phyloP scores from a whole-genome alignment of 768 basidiomycete species.

The Trametes elegans region DNA sequence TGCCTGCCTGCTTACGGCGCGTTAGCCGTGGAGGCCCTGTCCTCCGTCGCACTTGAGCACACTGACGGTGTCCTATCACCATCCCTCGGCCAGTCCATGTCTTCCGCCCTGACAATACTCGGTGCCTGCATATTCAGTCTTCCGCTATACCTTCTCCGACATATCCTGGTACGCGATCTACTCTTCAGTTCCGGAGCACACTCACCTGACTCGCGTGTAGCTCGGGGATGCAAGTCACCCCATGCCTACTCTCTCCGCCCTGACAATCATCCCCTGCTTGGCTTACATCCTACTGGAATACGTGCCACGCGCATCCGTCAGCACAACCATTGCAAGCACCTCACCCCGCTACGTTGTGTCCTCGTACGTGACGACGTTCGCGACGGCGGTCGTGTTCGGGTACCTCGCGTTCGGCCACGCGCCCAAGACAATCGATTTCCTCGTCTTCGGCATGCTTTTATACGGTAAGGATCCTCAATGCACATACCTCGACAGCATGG shows the following conservation, averaged over 20 bases:
- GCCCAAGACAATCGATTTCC: constrained; percentile 56
- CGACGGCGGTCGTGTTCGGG: constrained; percentile 54
- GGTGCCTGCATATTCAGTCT: constrained; percentile 64
- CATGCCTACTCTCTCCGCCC: constrained; percentile 52
- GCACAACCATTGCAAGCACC: constrained; percentile 42
- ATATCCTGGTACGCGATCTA: constrained; percentile 46
- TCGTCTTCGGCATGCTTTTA: constrained; percentile 57
- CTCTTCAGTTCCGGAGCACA: constrained; percentile 5
- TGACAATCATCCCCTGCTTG: constrained; percentile 59
- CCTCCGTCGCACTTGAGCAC: constrained; percentile 62
- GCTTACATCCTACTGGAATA: constrained; percentile 63
- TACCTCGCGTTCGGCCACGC: constrained; percentile 60
- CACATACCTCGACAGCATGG: background rate
- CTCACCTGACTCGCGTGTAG: background rate
- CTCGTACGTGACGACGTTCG: constrained; percentile 53
- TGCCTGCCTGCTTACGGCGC: constrained; percentile 67
- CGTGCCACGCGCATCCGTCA: constrained; percentile 47
- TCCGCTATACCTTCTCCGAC: constrained; percentile 61
- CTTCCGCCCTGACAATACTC: constrained; percentile 53
- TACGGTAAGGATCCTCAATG: constrained; percentile 47
- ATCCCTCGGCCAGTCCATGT: constrained; percentile 54
- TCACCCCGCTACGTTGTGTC: constrained; percentile 55
- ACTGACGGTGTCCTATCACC: constrained; percentile 57
- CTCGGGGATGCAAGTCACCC: constrained; percentile 41
- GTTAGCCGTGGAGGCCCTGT: constrained; percentile 54